Evolutionary conservation across 1,284 basidiomycete species (phyloP), one percentile per base, ranked within the genome.

Genomic region (Sanguinoderma infundibulare): DNA sequence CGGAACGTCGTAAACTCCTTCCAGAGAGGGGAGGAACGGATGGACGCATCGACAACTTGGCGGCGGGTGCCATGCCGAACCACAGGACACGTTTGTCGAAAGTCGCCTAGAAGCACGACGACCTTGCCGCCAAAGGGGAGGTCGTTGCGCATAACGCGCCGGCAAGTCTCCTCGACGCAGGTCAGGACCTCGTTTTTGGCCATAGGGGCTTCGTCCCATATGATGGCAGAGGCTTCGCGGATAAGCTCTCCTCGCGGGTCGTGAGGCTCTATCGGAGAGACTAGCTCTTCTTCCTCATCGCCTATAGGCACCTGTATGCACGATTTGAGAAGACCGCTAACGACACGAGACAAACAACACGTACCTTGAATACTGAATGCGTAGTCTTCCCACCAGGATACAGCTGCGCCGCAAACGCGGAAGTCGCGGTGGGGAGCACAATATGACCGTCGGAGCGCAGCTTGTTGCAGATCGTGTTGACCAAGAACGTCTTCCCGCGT

Each of bases 201-300:
- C 76, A 78, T 79, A 0, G 78, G 77, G 6, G 75, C 74, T 60
- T 80, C 76, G 57, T 80, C 79, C 74, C 75, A 77, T 1, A 76
- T 71, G 38, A 78, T 74, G 8, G 74, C 57, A 0, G 67, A 58
- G 0, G 76, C 68, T 42, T 71, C 62, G 0, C 56, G 57, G 6
- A 81, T 70, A 5, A 79, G 68, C 44, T 79, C 73, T 1, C 70
- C 76, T 1, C 73, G 63, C 0, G 71, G 57, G 50, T 72, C 67
- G 26, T 64, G 53, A 4, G 57, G 53, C 20, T 69, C 56, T 20
- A 79, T 73, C 2, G 72, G 64, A 14, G 76, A 77, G 8, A 65
- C 40, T 0, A 79, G 62, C 35, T 73, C 53, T 35, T 74, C 70
- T 46, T 72, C 73, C 17, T 74, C 72, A 0, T 78, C 71, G 22